Base-by-base conservation (phyloP, 306 rosid species). In the Quillaja saponaria region DNA sequence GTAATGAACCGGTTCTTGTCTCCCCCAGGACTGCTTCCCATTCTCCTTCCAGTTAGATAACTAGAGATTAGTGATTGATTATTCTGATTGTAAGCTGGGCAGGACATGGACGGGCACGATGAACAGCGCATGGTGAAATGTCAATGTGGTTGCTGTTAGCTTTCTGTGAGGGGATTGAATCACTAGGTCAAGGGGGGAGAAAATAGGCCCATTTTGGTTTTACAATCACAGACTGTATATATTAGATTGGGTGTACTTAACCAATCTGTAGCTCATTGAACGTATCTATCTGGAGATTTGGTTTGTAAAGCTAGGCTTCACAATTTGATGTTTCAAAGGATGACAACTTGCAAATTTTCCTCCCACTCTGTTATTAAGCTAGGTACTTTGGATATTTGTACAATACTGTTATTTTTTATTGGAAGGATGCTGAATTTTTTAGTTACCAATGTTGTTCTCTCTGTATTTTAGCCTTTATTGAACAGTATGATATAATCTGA, bases 1-100 rank as follows among this genome's bases (percentile, higher is more conserved):
- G 81, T 71, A 84, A 82, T 10, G 95, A 92, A 69, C 78, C 90
- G 3, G 90, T 88, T 65, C 85, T 92, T 7, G 85, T 92, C 39
- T 74, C 96, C 72, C 77, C 92, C 8, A 84, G 78, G 77, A 76
- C 65, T 50, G 69, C 79, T 62, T 50, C 76, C 6, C 71, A 77
- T 38, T 40, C 73, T 41, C 57, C 83, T 55, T 77, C 95, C 68
- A 84, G 88, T 72, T 78, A 85, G 44, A 25, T 25, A 25, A 25
- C 31, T 25, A 25, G 31, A 25, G 31, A 25, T 25, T 25, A 25
- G 4, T 25, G 31, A 25, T 25, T 25, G 31, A 25, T 25, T 25
- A 25, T 25, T 57, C 55, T 61, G 46, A 63, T 39, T 45, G 58
- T 60, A 61, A 59, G 67, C 73, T 57, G 66, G 40, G 64, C 55